phyloP scores from a whole-genome alignment of 148 eudicot species.

The Polygonum maritimum region DNA sequence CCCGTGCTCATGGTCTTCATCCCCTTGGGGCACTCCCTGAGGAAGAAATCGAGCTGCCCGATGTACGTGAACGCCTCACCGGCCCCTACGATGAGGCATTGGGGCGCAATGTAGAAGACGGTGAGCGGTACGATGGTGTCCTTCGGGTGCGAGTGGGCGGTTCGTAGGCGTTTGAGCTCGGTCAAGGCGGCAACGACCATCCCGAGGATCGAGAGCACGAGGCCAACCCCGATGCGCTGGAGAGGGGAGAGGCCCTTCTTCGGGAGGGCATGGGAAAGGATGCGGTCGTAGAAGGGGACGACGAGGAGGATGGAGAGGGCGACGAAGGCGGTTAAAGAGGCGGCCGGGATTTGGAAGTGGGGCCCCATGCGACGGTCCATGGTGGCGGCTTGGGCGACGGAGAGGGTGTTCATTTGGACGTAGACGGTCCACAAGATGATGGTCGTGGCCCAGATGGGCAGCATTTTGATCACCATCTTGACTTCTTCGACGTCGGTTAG shows the following conservation, averaged over 20 bases:
- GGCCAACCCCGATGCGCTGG: constrained; percentile 70
- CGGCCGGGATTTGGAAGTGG: constrained; percentile 69
- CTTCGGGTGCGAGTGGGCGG: constrained; percentile 17
- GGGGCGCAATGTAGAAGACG: constrained; percentile 75
- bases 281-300: constrained; percentile 60
- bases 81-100: constrained; percentile 66
- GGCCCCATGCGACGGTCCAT: constrained; percentile 71
- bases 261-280: constrained; percentile 46
- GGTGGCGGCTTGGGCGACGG: constrained; percentile 84
- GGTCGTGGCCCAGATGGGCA: constrained; percentile 97
- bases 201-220: constrained; percentile 46
- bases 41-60: constrained; percentile 84
- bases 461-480: constrained; percentile 64
- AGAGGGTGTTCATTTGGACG: constrained; percentile 92
- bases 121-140: constrained; percentile 35
- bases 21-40: constrained; percentile 89
- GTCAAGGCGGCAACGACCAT: constrained; percentile 65
- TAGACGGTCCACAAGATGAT: constrained; percentile 86
- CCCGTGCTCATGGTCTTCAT: constrained; percentile 98
- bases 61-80: constrained; percentile 89
- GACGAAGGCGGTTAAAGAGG: constrained; percentile 70
- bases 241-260: constrained; percentile 53
- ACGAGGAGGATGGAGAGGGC: constrained; percentile 68
- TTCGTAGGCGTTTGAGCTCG: constrained; percentile 47
- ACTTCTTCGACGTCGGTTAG: constrained; percentile 90